phyloP scores from a whole-genome alignment of 371 early-diverging fungal species.

The Haplosporangium sp. region DNA sequence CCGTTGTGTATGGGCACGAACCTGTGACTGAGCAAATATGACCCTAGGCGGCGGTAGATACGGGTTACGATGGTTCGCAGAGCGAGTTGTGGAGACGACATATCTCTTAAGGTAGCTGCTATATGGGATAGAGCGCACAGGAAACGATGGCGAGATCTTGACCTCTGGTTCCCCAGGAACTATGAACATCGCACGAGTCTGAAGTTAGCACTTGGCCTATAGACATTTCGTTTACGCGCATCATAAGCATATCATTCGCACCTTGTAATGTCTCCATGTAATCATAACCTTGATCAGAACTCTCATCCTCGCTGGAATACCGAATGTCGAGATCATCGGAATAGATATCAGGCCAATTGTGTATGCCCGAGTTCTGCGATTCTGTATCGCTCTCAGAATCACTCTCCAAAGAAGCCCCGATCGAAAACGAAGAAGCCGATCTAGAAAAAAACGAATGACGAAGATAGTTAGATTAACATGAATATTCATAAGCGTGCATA shows the following conservation, averaged over 20 bases:
- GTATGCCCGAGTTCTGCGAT: constrained; percentile 15
- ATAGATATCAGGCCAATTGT: constrained; percentile 24
- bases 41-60: constrained; percentile 65
- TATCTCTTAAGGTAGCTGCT: constrained; percentile 73
- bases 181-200: not conserved
- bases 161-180: constrained; percentile 23
- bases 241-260: not conserved
- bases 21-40: constrained; percentile 41
- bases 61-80: constrained; percentile 42
- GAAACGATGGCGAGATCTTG: constrained; percentile 24
- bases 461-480: not conserved
- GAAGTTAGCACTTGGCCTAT: no score
- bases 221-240: not conserved
- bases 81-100: constrained; percentile 56
- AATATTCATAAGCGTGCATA: no score
- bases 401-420: constrained; percentile 14
- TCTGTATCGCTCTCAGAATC: constrained; percentile 25
- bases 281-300: constrained; percentile 17
- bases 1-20: not conserved
- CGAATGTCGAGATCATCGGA: constrained; percentile 33
- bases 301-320: constrained; percentile 34
- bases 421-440: constrained; percentile 36
- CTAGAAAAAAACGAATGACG: constrained; percentile 1
- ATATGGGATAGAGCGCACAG: constrained; percentile 76
- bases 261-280: constrained; percentile 17